Percentiles rank a stretch among this genome's conserved stretches.
These are phyloP conservation scores for Lactarius deliciosus DNA, from an alignment of 768 basidiomycete genomes.

Conservation along the genomic window DNA sequence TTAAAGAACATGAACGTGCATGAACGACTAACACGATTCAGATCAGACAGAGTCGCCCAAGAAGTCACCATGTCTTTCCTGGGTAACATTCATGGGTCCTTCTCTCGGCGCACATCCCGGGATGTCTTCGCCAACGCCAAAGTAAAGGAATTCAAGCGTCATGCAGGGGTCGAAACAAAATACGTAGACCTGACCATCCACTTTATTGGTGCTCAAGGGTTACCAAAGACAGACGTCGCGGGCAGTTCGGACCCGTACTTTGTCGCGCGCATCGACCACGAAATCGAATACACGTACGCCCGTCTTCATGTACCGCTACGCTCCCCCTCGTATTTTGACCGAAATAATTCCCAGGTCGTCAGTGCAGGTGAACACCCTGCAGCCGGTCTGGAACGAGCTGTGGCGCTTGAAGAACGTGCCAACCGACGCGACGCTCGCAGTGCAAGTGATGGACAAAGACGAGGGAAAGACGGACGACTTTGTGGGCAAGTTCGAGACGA, in stretches of 20 bases:
- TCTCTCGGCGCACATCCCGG: conserved; percentile 28
- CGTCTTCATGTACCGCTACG: neutral
- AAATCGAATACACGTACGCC: conserved; percentile 64
- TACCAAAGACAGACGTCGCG: conserved; percentile 71
- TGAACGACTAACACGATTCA: neutral
- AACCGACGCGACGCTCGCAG: conserved; percentile 51
- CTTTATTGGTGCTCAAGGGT: conserved; percentile 69
- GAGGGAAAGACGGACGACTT: conserved; percentile 57
- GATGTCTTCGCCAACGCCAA: conserved; percentile 38
- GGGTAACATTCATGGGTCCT: conserved; percentile 13
- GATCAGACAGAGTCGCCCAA: neutral
- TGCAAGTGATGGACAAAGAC: conserved; percentile 73
- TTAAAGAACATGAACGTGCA: neutral
- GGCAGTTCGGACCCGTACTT: conserved; percentile 70
- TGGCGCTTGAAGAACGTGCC: conserved; percentile 79
- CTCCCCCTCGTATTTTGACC: neutral
- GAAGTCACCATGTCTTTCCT: conserved; percentile 1
- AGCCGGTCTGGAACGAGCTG: conserved; percentile 73
- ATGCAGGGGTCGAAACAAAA: conserved; percentile 40
- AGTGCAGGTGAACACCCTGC: conserved; percentile 53
- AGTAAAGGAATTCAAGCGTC: conserved; percentile 36
- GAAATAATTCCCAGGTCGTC: conserved; percentile 50
- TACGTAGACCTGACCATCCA: conserved; percentile 60
- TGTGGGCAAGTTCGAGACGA: conserved; percentile 61
- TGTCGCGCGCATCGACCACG: conserved; percentile 61